phyloP scores from a whole-genome alignment of 1,284 basidiomycete species.

The Kalmanozyma brasiliensis region DNA sequence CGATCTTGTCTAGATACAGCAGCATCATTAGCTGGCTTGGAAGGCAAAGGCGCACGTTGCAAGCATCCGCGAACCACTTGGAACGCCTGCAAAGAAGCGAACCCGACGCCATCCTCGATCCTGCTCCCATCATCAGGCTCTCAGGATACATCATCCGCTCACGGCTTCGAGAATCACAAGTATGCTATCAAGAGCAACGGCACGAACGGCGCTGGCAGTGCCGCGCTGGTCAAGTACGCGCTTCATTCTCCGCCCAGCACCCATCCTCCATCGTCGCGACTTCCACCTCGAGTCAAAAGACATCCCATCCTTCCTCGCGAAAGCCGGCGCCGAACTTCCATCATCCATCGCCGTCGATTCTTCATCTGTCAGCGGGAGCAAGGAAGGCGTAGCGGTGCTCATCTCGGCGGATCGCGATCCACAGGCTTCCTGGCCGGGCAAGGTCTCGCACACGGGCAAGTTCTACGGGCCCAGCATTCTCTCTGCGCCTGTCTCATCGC shows the following conservation, averaged over 20 bases:
- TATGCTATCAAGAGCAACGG: conserved; percentile 13
- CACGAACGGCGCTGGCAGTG: not conserved
- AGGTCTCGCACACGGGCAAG: conserved; percentile 1
- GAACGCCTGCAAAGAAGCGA: too few species aligned
- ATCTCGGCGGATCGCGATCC: conserved; percentile 47
- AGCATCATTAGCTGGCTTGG: too few species aligned
- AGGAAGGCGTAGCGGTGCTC: conserved; percentile 38
- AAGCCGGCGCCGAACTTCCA: conserved; percentile 16
- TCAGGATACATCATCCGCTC: too few species aligned
- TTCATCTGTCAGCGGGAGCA: not conserved
- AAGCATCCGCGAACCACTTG: too few species aligned
- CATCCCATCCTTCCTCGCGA: conserved; percentile 25
- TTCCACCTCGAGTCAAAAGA: conserved; percentile 43
- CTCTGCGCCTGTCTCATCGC: conserved; percentile 15
- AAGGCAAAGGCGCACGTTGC: too few species aligned
- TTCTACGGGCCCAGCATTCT: conserved; percentile 45
- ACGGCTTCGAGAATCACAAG: too few species aligned
- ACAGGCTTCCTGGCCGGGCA: conserved; percentile 22
- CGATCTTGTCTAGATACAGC: not conserved
- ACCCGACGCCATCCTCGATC: too few species aligned
- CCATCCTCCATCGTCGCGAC: conserved; percentile 9
- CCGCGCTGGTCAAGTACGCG: not conserved
- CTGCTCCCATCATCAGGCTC: too few species aligned
- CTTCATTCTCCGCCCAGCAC: not conserved
- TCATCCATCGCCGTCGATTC: conserved; percentile 8